Base-by-base conservation (phyloP, 1,284 basidiomycete species). In the Neotropicomus parvogracilis region DNA sequence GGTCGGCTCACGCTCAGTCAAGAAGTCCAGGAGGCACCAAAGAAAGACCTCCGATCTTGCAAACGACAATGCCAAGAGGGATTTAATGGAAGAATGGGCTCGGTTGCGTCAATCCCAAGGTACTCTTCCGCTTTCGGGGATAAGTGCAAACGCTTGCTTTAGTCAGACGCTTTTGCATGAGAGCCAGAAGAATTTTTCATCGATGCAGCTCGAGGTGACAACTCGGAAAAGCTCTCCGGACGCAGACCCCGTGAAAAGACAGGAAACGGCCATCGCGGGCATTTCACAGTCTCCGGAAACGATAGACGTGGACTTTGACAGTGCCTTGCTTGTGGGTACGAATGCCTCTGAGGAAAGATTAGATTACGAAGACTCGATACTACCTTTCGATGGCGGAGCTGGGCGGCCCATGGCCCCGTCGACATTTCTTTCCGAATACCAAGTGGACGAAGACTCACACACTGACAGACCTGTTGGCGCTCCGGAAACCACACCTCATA, bases 41-140 rank as follows among this genome's bases (percentile, higher is more conserved):
- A 51, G 47, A 40, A 54, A 46, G 44, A 27, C 6, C 2, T n/a
- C 44, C 20, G 48, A 56, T 36, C 46, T 64, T 44, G 40, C 40
- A 20, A 54, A 68, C 27, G 59, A 62, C 35, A 49, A 44, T 19
- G 32, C 45, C n/a, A 67, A 52, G 41, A 54, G 13, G 17, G 41
- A 52, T 31, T 28, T 66, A 20, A 64, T 64, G 37, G 57, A 65
- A 24, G 56, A 67, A 37, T 68, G 62, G 62, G 62, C 61, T 24
- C 59, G 45, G 20, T 41, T 65, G 41, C 66, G 62, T 36, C 59
- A 49, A 53, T 67, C 48, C 3, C 64, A 63, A 40, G 60, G 63
- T 35, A 7, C 48, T 14, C 47, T 62, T 33, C 40, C 51, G 16
- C 43, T 54, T 40, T 48, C 49, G 3, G 57, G 49, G 9, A 47